phyloP scores from a whole-genome alignment of 352 stramenopile species.

The Globisporangium mamillatum region DNA sequence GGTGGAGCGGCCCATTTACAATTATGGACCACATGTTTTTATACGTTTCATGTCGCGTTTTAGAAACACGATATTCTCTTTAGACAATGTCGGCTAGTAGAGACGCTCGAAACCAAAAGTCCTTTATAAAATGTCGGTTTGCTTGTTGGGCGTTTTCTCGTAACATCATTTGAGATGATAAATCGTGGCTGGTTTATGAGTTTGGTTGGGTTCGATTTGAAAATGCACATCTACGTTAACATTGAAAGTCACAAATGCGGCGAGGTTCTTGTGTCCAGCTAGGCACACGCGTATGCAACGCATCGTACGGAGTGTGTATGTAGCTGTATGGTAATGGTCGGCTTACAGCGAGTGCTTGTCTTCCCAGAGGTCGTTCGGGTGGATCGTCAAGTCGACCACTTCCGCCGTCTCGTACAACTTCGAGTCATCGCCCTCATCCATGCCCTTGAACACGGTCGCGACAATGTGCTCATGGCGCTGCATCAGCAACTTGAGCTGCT shows the following conservation, averaged over 20 bases:
- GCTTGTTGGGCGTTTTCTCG: no score
- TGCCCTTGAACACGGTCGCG: slow-evolving; percentile 71
- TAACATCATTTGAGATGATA: background rate
- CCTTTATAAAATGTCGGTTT: no score
- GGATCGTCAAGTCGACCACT: slow-evolving; percentile 68
- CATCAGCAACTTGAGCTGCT: slow-evolving; percentile 52
- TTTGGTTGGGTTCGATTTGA: background rate
- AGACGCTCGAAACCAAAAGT: no score
- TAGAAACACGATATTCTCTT: no score
- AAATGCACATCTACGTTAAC: background rate
- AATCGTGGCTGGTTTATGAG: background rate
- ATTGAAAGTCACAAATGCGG: background rate
- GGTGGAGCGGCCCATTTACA: slow-evolving; percentile 7
- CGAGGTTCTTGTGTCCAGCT: background rate
- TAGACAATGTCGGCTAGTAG: no score
- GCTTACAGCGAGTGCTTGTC: slow-evolving; percentile 24
- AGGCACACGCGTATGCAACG: background rate
- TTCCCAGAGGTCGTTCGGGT: slow-evolving; percentile 70
- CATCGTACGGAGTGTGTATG: background rate
- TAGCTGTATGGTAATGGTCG: background rate
- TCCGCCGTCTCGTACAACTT: slow-evolving; percentile 72
- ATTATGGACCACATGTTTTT: background rate
- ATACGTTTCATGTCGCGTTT: no score
- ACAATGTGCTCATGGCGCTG: slow-evolving; percentile 73
- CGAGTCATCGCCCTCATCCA: slow-evolving; percentile 65